phyloP scores from a whole-genome alignment of 805 yeast genomes.

The Ogataea henricii region DNA sequence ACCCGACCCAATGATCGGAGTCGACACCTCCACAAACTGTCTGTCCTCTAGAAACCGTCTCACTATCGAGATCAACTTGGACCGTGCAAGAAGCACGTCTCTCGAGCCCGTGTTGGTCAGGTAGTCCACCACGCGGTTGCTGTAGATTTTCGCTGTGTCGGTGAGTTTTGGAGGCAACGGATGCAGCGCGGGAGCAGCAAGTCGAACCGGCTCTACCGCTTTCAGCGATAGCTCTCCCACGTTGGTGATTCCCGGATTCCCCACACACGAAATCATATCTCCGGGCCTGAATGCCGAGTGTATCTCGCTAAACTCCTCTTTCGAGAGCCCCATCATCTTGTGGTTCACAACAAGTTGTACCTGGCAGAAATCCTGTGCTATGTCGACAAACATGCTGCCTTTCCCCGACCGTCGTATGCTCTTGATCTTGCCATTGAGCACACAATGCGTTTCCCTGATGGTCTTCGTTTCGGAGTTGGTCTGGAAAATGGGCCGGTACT shows the following conservation, averaged over 20 bases:
- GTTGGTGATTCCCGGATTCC: conserved; percentile 73
- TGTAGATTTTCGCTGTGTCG: conserved; percentile 57
- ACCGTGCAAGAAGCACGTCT: conserved; percentile 51
- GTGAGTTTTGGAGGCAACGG: conserved; percentile 67
- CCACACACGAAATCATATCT: conserved; percentile 67
- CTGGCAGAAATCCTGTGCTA: conserved; percentile 57
- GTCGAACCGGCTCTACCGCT: conserved; percentile 45
- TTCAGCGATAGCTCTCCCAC: conserved; percentile 79
- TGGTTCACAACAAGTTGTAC: conserved; percentile 66
- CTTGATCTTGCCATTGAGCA: conserved; percentile 57
- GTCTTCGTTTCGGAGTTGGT: conserved; percentile 26
- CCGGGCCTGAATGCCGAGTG: conserved; percentile 61
- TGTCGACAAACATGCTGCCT: conserved; percentile 68
- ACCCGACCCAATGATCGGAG: conserved; percentile 75
- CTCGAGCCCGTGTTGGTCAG: conserved; percentile 56
- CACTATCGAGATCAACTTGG: conserved; percentile 54
- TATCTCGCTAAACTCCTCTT: conserved; percentile 41
- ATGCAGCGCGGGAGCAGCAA: conserved; percentile 69
- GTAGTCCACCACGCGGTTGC: conserved; percentile 74
- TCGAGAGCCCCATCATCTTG: conserved; percentile 44
- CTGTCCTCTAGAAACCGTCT: conserved; percentile 55
- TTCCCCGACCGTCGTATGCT: conserved; percentile 67
- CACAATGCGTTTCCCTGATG: conserved; percentile 22
- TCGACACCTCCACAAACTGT: conserved; percentile 79
- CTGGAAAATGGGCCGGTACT: conserved; percentile 30